phyloP scores from a whole-genome alignment of 495 filamentous ascomycete species.

The Cladorrhinum samala region DNA sequence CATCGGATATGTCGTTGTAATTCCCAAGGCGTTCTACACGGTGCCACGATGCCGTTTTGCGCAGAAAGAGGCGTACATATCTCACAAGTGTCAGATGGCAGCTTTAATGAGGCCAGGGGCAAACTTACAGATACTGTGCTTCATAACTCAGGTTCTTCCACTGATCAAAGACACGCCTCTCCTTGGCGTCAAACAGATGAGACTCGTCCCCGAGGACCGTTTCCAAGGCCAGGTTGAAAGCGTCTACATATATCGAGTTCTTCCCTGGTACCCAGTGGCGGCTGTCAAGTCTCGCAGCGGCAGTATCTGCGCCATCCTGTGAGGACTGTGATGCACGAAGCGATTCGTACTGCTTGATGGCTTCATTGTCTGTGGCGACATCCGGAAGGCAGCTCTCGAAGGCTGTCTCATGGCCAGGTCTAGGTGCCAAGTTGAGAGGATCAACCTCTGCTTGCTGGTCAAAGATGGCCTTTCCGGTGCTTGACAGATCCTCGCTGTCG shows the following conservation, averaged over 20 bases:
- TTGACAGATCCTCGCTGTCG: too few relatives aligned
- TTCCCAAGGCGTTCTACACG: slow-evolving; percentile 71
- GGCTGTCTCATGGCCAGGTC: slow-evolving; percentile 56
- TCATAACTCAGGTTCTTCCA: slow-evolving; percentile 77
- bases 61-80: slow-evolving; percentile 89
- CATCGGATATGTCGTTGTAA: slow-evolving; percentile 74
- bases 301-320: slow-evolving; percentile 31
- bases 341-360: slow-evolving; percentile 75
- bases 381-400: slow-evolving; percentile 71
- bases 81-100: slow-evolving; percentile 22
- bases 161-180: slow-evolving; percentile 67
- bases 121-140: slow-evolving; percentile 78
- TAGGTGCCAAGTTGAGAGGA: slow-evolving; percentile 1
- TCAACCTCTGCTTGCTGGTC: slow-evolving; percentile 18
- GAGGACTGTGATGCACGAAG: slow-evolving; percentile 39
- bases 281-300: slow-evolving; percentile 28
- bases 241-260: slow-evolving; percentile 94
- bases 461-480: too few relatives aligned
- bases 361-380: slow-evolving; percentile 59
- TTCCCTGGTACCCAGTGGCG: slow-evolving; percentile 44
- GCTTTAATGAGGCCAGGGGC: background rate
- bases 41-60: slow-evolving; percentile 94
- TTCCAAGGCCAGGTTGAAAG: slow-evolving; percentile 88
- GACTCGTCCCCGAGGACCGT: slow-evolving; percentile 87
- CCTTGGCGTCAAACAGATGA: slow-evolving; percentile 77